phyloP scores from a whole-genome alignment of 192 early-diverging fungal genomes.

The Entomortierella parvispora region DNA sequence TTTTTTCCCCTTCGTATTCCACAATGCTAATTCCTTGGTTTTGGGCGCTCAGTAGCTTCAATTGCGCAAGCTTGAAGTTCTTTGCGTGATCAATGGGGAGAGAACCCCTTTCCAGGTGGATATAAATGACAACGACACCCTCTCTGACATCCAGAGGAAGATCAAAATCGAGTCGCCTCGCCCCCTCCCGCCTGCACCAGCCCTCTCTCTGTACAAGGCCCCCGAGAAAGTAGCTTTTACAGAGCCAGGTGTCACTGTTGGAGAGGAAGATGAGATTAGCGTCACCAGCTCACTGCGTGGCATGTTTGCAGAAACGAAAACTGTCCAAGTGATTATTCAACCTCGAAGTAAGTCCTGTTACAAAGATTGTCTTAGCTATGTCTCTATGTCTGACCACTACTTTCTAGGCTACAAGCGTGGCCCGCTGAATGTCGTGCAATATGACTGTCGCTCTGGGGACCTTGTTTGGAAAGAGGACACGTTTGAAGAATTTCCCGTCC shows the following conservation, averaged over 20 bases:
- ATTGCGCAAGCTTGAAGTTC: constrained; percentile 17
- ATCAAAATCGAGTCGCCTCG: background rate
- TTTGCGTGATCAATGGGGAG: constrained; percentile 20
- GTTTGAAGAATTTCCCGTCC: constrained; percentile 30
- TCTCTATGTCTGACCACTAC: background rate
- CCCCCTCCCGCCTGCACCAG: background rate
- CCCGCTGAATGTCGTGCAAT: constrained; percentile 25
- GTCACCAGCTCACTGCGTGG: constrained; percentile 24
- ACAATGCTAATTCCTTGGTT: constrained; percentile 4
- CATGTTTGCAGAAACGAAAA: constrained; percentile 30
- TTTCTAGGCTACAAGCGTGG: constrained; percentile 19
- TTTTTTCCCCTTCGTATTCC: background rate
- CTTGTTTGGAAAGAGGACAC: constrained; percentile 40
- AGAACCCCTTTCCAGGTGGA: constrained; percentile 19
- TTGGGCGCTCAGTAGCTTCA: constrained; percentile 2
- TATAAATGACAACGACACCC: constrained; percentile 12
- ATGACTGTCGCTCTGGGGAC: constrained; percentile 28
- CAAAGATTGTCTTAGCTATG: background rate
- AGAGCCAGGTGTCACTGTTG: constrained; percentile 26
- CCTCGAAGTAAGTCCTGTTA: constrained; percentile 21
- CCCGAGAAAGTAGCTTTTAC: constrained; percentile 14
- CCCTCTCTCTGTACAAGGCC: constrained; percentile 15
- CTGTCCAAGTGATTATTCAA: constrained; percentile 30
- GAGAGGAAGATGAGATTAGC: constrained; percentile 16
- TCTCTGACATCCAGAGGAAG: constrained; percentile 11